Evolutionary conservation across 108 stramenopile species (phyloP).

Genomic region (Hondaea fermentalgiana): DNA sequence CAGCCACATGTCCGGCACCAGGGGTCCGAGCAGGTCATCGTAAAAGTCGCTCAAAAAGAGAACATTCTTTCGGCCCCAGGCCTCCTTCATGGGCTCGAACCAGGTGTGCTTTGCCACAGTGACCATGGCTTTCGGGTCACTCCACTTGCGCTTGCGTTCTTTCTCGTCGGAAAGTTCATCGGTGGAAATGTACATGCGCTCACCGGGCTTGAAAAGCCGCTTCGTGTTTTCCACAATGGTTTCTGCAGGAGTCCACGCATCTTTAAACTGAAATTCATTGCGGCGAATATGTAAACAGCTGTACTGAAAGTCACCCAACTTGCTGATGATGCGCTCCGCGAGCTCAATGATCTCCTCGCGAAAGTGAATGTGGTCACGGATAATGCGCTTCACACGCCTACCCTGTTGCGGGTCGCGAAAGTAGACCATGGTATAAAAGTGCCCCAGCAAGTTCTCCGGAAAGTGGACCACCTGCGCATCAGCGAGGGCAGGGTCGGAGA

Average conservation of each 20-base stretch:
- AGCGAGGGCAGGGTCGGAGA: not conserved
- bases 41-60: not conserved
- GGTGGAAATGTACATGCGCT: not conserved
- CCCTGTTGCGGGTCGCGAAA: slow-evolving; percentile 16
- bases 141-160: not conserved
- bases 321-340: not conserved
- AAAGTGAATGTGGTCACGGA: slow-evolving; percentile 2
- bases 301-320: not conserved
- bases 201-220: not conserved
- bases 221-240: not conserved
- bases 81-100: slow-evolving; percentile 13
- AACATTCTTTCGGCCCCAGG: not conserved
- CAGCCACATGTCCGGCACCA: not conserved
- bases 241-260: not conserved
- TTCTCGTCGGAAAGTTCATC: not conserved
- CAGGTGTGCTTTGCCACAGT: not conserved
- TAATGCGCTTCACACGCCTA: not conserved
- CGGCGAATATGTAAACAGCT: slow-evolving; percentile 10
- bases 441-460: not conserved
- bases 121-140: not conserved
- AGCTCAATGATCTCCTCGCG: slow-evolving; percentile 5
- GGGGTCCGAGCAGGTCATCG: not conserved
- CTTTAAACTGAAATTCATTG: slow-evolving; percentile 13
- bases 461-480: not conserved
- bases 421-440: slow-evolving; percentile 13